Percentiles rank a stretch among this genome's conserved stretches.
Evolutionary conservation across 495 filamentous ascomycete genomes (phyloP).

Genomic region (Cercophora samala): DNA sequence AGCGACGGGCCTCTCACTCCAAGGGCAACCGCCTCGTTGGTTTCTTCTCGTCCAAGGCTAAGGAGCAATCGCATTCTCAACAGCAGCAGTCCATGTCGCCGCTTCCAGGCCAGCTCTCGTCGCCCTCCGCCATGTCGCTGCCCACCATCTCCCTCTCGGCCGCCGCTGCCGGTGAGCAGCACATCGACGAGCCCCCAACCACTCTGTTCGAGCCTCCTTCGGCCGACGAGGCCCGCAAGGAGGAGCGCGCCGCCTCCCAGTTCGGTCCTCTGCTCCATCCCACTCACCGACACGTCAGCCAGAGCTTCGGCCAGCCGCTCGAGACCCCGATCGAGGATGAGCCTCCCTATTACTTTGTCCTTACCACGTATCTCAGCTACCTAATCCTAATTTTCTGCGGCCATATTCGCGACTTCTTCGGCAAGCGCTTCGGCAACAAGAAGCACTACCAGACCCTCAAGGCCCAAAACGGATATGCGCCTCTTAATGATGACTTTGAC

Average conservation of each 20-base stretch:
- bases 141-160: slow-evolving; percentile 92
- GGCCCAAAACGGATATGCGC: slow-evolving; percentile 82
- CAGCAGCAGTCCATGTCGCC: slow-evolving; percentile 56
- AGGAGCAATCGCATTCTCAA: slow-evolving; percentile 54
- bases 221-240: slow-evolving; percentile 72
- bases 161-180: slow-evolving; percentile 70
- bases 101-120: slow-evolving; percentile 55
- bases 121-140: slow-evolving; percentile 62
- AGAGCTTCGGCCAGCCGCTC: slow-evolving; percentile 70
- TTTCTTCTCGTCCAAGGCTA: slow-evolving; percentile 64
- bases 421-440: slow-evolving; percentile 82
- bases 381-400: slow-evolving; percentile 93
- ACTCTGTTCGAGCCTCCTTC: slow-evolving; percentile 90
- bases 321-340: slow-evolving; percentile 87
- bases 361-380: slow-evolving; percentile 97
- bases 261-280: slow-evolving; percentile 82
- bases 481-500: slow-evolving; percentile 98
- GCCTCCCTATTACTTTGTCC: slow-evolving; percentile 91
- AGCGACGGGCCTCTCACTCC: slow-evolving; percentile 55
- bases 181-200: slow-evolving; percentile 66
- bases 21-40: slow-evolving; percentile 56
- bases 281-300: slow-evolving; percentile 79
- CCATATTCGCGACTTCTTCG: slow-evolving; percentile 95
- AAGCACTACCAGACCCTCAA: slow-evolving; percentile 80
- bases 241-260: slow-evolving; percentile 79